Conservation (phyloP, 257 asterid species). For the Nicotiana noctiflora region DNA sequence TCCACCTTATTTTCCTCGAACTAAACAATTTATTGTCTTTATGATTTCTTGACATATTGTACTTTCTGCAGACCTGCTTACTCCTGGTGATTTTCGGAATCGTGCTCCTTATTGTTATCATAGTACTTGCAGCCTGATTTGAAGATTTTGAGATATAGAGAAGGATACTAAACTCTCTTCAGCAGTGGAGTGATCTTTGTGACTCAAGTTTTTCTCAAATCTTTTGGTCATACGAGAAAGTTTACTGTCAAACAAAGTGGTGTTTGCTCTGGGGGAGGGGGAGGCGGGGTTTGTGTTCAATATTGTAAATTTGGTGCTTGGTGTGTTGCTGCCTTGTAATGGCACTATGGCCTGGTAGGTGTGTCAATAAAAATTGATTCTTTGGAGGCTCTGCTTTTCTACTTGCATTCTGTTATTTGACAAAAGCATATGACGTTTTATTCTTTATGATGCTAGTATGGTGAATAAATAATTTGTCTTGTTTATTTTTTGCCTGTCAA, state of each 20-base stretch:
- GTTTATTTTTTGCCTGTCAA: background rate
- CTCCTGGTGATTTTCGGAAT: slow-evolving; percentile 80
- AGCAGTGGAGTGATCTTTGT: background rate
- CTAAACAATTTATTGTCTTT: background rate
- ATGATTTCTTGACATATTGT: background rate
- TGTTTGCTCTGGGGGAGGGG: background rate
- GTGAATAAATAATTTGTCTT: background rate
- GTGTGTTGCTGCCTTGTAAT: background rate
- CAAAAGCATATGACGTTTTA: background rate
- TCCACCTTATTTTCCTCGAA: background rate
- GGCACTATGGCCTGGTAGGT: background rate
- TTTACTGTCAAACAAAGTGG: background rate
- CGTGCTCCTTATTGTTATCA: slow-evolving; percentile 66
- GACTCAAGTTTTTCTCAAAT: background rate
- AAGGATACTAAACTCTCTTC: background rate
- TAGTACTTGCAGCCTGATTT: slow-evolving; percentile 57
- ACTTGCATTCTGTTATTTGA: background rate
- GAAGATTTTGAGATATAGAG: background rate
- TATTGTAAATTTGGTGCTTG: slow-evolving; percentile 6
- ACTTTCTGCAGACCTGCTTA: slow-evolving; percentile 60
- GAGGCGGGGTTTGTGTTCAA: background rate
- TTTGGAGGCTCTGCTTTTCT: background rate
- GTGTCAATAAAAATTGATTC: background rate
- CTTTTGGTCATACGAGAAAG: background rate
- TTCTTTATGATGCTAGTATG: background rate